Evolutionary conservation across 257 asterid species (phyloP).

Genomic region (Striga asiatica): DNA sequence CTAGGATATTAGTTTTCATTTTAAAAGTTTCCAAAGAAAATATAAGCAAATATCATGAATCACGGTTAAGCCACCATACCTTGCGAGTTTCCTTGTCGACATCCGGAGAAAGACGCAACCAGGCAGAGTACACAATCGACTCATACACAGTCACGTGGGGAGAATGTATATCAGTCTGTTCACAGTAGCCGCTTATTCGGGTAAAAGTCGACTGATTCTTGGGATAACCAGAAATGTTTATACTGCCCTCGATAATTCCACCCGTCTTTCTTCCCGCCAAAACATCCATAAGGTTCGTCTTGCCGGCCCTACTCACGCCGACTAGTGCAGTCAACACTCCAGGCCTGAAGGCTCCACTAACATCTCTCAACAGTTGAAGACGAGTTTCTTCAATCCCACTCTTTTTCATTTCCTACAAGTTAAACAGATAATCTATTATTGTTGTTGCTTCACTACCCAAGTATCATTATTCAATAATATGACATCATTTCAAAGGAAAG

Average conservation of each 20-base stretch:
- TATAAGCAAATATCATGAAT: too few species aligned
- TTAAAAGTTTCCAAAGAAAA: not conserved
- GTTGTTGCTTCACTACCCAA: not conserved
- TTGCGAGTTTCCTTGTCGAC: slow-evolving; percentile 38
- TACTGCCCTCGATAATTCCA: slow-evolving; percentile 62
- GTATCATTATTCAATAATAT: not conserved
- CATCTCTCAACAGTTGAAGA: slow-evolving; percentile 64
- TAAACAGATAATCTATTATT: slow-evolving; percentile 7
- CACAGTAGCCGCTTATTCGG: slow-evolving; percentile 81
- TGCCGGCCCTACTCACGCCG: slow-evolving; percentile 92
- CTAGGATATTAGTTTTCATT: too few species aligned
- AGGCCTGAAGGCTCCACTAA: slow-evolving; percentile 82
- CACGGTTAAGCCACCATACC: slow-evolving; percentile 21
- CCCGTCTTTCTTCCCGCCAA: slow-evolving; percentile 88
- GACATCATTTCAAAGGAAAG: too few species aligned
- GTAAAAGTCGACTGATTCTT: slow-evolving; percentile 84
- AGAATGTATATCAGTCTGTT: slow-evolving; percentile 84
- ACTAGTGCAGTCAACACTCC: slow-evolving; percentile 81
- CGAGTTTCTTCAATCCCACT: slow-evolving; percentile 59
- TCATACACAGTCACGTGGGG: slow-evolving; percentile 80
- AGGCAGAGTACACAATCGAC: slow-evolving; percentile 73
- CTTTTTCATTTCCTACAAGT: slow-evolving; percentile 74
- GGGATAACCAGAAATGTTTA: slow-evolving; percentile 74
- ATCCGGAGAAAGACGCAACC: slow-evolving; percentile 84
- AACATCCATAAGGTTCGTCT: slow-evolving; percentile 84